These are phyloP conservation scores for Emericellopsis terricola DNA, from an alignment of 495 filamentous ascomycete genomes.

Conservation along the genomic window DNA sequence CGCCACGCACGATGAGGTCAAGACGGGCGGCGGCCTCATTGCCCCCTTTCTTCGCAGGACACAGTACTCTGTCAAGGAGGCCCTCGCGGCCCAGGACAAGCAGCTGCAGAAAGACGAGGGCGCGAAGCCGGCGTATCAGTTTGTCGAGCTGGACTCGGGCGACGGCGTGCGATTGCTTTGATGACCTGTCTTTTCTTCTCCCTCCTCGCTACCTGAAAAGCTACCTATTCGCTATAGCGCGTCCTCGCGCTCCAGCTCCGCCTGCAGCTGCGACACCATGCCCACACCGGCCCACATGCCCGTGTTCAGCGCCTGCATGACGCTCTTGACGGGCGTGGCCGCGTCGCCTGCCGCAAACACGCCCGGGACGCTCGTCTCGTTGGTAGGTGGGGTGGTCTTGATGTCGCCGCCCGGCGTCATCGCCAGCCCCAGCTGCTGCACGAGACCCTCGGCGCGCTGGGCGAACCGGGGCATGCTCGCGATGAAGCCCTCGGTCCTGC, in stretches of 20 bases:
- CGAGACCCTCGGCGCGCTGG: conserved; percentile 5
- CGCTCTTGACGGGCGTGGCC: background rate
- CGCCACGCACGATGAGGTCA: conserved; percentile 38
- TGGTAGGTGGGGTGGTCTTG: conserved; percentile 2
- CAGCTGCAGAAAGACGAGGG: conserved; percentile 7
- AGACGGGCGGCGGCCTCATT: conserved; percentile 31
- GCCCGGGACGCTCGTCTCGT: conserved; percentile 7
- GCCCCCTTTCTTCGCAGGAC: conserved; percentile 27
- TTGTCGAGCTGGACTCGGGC: conserved; percentile 15
- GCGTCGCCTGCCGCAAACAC: conserved; percentile 11
- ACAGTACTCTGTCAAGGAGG: conserved; percentile 22
- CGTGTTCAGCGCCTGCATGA: background rate
- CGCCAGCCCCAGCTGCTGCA: conserved; percentile 7
- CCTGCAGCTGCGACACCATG: background rate
- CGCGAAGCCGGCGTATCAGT: conserved; percentile 5
- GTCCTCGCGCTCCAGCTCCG: background rate
- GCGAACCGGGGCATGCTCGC: conserved; percentile 4
- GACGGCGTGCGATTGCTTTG: conserved; percentile 16
- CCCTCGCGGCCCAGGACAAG: conserved; percentile 24
- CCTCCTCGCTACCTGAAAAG: too few relatives aligned
- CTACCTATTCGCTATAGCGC: too few relatives aligned
- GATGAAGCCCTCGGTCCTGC: conserved; percentile 6
- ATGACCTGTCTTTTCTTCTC: too few relatives aligned
- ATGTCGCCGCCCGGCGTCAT: conserved; percentile 5
- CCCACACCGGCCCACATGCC: background rate